A percentile compares a stretch with the other conserved stretches of the same genome.
Evolutionary conservation across 176 grass and related monocot genomes (phyloP).

Genomic region (Guadua angustifolia): DNA sequence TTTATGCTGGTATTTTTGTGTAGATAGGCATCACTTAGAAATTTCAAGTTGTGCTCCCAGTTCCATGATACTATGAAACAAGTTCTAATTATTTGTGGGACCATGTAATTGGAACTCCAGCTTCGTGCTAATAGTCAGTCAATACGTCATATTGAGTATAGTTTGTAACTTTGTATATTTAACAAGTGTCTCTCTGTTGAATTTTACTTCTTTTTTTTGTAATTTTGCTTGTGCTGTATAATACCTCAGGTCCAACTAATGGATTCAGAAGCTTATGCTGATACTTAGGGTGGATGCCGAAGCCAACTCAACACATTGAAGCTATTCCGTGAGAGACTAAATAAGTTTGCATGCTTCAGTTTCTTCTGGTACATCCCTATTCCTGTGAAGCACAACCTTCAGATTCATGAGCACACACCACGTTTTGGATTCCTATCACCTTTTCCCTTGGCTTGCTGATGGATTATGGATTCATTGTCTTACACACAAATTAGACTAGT

Average conservation of each 20-base stretch:
- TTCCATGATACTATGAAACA: neutral
- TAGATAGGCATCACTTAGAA: neutral
- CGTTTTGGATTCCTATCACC: neutral
- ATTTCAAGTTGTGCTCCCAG: neutral
- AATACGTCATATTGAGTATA: conserved; percentile 5
- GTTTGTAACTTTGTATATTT: neutral
- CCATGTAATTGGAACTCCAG: neutral
- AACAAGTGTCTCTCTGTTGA: neutral
- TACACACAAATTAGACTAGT: neutral
- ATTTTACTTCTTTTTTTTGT: conserved; percentile 24
- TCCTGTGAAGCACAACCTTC: neutral
- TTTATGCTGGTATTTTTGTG: neutral
- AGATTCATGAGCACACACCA: neutral
- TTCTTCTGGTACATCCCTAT: conserved; percentile 42
- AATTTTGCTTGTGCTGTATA: conserved; percentile 16
- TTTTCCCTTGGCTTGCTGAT: conserved; percentile 16
- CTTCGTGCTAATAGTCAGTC: neutral
- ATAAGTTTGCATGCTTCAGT: conserved; percentile 35
- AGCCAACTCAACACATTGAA: conserved; percentile 20
- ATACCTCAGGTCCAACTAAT: conserved; percentile 36
- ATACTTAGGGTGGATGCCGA: conserved; percentile 20
- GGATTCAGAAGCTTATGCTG: conserved; percentile 23
- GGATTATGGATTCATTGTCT: neutral
- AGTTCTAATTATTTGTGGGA: neutral
- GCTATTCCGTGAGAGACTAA: conserved; percentile 33